A percentile compares a stretch with the other conserved stretches of the same genome.
These are phyloP conservation scores for Scedosporium aurantiacum DNA, from an alignment of 2,329 filamentous ascomycete genomes.

Conservation along the genomic window DNA sequence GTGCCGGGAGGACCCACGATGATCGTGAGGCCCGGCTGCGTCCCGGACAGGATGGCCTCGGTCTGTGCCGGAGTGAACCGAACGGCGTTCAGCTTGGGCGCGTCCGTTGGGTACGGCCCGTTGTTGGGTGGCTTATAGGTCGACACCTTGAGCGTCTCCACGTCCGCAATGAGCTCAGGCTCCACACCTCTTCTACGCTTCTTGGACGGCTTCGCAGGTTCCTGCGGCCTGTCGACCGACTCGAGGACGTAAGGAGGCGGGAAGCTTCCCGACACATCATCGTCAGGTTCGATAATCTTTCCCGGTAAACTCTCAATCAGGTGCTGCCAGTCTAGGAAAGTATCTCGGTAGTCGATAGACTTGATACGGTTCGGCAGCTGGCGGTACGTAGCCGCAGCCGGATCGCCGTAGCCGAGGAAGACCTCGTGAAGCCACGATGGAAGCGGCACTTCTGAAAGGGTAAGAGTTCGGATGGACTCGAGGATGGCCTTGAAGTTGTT, in stretches of 20 bases:
- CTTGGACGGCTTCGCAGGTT: conserved; percentile 58
- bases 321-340: conserved; percentile 92
- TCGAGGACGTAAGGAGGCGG: conserved; percentile 82
- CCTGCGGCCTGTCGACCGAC: conserved; percentile 42
- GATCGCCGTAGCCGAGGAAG: conserved; percentile 94
- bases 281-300: conserved; percentile 69
- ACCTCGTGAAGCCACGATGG: conserved; percentile 93
- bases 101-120: conserved; percentile 80
- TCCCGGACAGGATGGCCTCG: conserved; percentile 86
- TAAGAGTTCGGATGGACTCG: conserved; percentile 79
- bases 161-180: conserved; percentile 47
- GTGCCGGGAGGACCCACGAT: conserved; percentile 93
- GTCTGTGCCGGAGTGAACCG: conserved; percentile 87
- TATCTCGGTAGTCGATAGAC: conserved; percentile 82
- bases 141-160: conserved; percentile 66
- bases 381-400: conserved; percentile 75
- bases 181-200: conserved; percentile 77
- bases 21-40: conserved; percentile 85
- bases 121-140: conserved; percentile 84
- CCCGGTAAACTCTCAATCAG: conserved; percentile 82
- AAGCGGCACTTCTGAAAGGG: conserved; percentile 73
- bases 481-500: conserved; percentile 96
- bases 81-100: conserved; percentile 68
- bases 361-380: conserved; percentile 67
- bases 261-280: conserved; percentile 61